Evolutionary conservation across 257 asterid species (phyloP).

Genomic region (Primulina huaijiensis): DNA sequence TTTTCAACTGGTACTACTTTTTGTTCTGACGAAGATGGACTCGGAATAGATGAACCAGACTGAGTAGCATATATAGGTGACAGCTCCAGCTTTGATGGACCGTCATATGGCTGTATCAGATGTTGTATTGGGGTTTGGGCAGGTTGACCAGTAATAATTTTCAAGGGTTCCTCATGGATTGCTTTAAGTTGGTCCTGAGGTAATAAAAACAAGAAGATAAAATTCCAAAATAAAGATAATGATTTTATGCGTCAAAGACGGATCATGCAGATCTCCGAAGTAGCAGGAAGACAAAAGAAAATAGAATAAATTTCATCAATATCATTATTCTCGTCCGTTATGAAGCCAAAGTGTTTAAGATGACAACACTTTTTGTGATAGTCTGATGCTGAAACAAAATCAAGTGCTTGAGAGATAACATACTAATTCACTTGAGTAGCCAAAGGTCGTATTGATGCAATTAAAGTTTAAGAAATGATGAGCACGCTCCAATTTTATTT

Average conservation of each 20-base stretch:
- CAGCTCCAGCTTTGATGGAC: slow-evolving; percentile 37
- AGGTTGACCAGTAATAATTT: slow-evolving; percentile 28
- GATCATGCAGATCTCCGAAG: background rate
- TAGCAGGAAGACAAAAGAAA: background rate
- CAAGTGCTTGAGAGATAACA: slow-evolving; percentile 11
- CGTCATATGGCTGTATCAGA: slow-evolving; percentile 30
- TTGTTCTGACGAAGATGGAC: slow-evolving; percentile 37
- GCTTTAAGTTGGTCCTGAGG: slow-evolving; percentile 46
- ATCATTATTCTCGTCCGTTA: slow-evolving; percentile 9
- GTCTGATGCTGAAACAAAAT: background rate
- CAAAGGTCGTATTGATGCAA: background rate
- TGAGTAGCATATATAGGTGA: slow-evolving; percentile 44
- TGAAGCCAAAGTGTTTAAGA: slow-evolving; percentile 5
- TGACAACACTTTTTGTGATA: background rate
- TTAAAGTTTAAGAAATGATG: slow-evolving; percentile 1
- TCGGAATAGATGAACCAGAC: slow-evolving; percentile 43
- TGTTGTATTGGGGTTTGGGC: slow-evolving; percentile 28
- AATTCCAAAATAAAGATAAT: slow-evolving; percentile 9
- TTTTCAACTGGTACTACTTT: slow-evolving; percentile 31
- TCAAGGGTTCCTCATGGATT: slow-evolving; percentile 27
- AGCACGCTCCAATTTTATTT: background rate
- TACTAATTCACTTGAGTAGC: slow-evolving; percentile 3
- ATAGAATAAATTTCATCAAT: slow-evolving; percentile 4
- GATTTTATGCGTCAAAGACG: slow-evolving; percentile 4
- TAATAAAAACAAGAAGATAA: slow-evolving; percentile 17